These are phyloP conservation scores for Bipolaris oryzae DNA, from an alignment of 2,329 filamentous ascomycete species.

Conservation along the genomic window DNA sequence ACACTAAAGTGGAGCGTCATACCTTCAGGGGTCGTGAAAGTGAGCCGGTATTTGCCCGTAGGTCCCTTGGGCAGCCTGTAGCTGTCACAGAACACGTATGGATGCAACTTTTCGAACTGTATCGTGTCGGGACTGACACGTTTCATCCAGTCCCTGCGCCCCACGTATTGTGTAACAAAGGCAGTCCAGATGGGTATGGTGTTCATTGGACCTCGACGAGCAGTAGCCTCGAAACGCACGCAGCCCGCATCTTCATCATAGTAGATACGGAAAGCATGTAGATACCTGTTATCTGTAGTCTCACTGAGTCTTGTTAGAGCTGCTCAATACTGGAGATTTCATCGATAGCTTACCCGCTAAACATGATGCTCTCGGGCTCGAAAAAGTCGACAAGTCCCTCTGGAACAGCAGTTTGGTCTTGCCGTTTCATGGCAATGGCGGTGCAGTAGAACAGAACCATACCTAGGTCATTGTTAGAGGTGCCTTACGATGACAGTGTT, in stretches of 20 bases:
- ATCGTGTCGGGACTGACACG: conserved; percentile 51
- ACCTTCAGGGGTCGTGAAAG: conserved; percentile 43
- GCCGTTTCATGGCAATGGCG: conserved; percentile 63
- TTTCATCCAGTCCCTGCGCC: conserved; percentile 56
- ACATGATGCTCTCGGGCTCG: conserved; percentile 55
- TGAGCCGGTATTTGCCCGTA: conserved; percentile 42
- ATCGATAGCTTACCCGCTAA: conserved; percentile 52
- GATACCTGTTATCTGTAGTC: conserved; percentile 59
- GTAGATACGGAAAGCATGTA: conserved; percentile 62
- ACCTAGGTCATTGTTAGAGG: conserved; percentile 41
- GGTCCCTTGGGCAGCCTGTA: conserved; percentile 50
- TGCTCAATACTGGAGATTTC: not conserved
- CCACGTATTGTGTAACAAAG: conserved; percentile 52
- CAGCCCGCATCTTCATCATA: conserved; percentile 58
- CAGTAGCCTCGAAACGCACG: conserved; percentile 63
- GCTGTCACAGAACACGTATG: conserved; percentile 59
- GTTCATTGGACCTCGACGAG: conserved; percentile 59
- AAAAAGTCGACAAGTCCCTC: conserved; percentile 56
- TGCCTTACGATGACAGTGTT: not conserved
- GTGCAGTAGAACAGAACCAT: conserved; percentile 65
- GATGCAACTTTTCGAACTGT: conserved; percentile 58
- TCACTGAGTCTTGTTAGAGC: conserved; percentile 47
- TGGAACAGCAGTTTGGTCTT: conserved; percentile 55
- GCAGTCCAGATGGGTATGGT: conserved; percentile 65
- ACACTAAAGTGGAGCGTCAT: conserved; percentile 2